Evolutionary conservation across 192 early-diverging fungal genomes (phyloP).

Genomic region (Podila horticola): DNA sequence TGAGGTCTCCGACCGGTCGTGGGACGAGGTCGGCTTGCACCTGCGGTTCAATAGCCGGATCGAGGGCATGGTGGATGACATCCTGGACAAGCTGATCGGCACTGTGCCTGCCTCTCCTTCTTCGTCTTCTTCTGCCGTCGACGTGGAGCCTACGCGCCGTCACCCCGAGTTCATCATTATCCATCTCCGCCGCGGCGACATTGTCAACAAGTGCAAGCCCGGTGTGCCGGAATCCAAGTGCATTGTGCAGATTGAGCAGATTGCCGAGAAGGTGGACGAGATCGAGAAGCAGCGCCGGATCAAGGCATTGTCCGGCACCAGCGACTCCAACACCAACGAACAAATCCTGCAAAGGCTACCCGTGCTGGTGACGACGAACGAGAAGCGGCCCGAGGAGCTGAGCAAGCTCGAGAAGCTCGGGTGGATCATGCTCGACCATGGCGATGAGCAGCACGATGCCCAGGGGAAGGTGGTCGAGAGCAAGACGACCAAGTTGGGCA

Average conservation of each 20-base stretch:
- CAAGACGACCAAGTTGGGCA: slow-evolving; percentile 34
- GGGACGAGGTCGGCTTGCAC: slow-evolving; percentile 27
- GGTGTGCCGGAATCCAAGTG: slow-evolving; percentile 28
- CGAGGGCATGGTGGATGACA: slow-evolving; percentile 43
- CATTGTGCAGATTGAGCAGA: slow-evolving; percentile 44
- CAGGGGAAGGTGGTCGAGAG: slow-evolving; percentile 5
- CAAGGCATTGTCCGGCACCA: background rate
- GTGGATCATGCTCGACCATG: slow-evolving; percentile 46
- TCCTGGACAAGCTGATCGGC: slow-evolving; percentile 30
- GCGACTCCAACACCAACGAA: background rate
- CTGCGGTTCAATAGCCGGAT: slow-evolving; percentile 32
- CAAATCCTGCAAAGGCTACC: slow-evolving; percentile 17
- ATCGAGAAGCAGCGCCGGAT: slow-evolving; percentile 26
- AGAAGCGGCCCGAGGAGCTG: slow-evolving; percentile 18
- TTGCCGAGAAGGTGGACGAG: slow-evolving; percentile 37
- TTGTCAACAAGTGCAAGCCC: slow-evolving; percentile 28
- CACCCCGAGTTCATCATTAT: slow-evolving; percentile 50
- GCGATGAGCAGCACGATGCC: slow-evolving; percentile 21
- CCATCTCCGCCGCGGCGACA: slow-evolving; percentile 40
- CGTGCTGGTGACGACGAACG: slow-evolving; percentile 39
- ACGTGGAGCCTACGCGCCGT: slow-evolving; percentile 10
- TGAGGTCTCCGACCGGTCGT: slow-evolving; percentile 3
- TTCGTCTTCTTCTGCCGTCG: background rate
- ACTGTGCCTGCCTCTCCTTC: background rate
- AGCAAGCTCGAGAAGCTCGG: slow-evolving; percentile 26